These are phyloP conservation scores for Penicillium herquei DNA, from an alignment of 495 filamentous ascomycete species.

Conservation along the genomic window DNA sequence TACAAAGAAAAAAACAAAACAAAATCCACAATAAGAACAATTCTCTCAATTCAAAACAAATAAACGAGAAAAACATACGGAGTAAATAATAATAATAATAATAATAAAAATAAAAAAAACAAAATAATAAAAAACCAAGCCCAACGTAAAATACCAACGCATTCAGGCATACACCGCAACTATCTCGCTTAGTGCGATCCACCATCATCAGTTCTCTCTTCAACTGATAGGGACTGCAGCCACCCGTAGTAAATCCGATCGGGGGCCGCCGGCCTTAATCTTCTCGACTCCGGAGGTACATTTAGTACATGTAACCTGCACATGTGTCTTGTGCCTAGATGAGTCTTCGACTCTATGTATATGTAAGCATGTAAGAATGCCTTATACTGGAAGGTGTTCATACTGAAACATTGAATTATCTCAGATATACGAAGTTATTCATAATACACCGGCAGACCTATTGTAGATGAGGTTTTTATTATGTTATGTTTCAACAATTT, in stretches of 20 bases:
- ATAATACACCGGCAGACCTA: too few relatives aligned
- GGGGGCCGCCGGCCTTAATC: not conserved
- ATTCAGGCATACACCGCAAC: constrained; percentile 14
- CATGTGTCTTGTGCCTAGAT: too few relatives aligned
- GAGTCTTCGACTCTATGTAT: too few relatives aligned
- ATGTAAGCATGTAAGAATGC: too few relatives aligned
- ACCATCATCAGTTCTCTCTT: constrained; percentile 7
- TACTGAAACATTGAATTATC: too few relatives aligned
- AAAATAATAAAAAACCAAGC: not conserved
- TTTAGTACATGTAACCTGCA: too few relatives aligned
- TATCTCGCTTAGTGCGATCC: constrained; percentile 18
- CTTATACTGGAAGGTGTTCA: too few relatives aligned
- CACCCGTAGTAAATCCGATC: not conserved
- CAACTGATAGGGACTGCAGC: not conserved
- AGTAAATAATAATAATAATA: not conserved
- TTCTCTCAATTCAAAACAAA: not conserved
- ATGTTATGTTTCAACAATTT: too few relatives aligned
- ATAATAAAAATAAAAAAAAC: not conserved
- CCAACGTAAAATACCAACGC: not conserved
- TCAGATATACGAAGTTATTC: too few relatives aligned
- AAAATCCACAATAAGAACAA: not conserved
- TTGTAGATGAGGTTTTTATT: too few relatives aligned
- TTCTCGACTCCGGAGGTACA: too few relatives aligned
- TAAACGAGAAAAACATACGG: not conserved
- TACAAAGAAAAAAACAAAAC: not conserved